Evolutionary conservation across 176 grass and related monocot genomes (phyloP).

Genomic region (Saccharum spontaneum): DNA sequence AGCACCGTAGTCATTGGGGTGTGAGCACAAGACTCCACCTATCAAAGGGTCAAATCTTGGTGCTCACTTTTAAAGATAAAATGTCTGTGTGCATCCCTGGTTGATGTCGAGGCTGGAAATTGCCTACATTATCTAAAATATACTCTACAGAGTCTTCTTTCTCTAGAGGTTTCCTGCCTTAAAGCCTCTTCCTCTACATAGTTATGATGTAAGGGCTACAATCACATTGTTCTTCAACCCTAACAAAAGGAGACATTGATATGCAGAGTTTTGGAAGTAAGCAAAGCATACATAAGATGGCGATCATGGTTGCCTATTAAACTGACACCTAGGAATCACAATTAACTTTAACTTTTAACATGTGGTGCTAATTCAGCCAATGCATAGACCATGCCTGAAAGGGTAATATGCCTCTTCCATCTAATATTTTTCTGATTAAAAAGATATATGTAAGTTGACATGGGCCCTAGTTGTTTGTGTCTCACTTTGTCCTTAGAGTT

Average conservation of each 20-base stretch:
- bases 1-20: background rate
- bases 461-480: background rate
- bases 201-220: too few relatives aligned
- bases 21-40: background rate
- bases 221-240: too few relatives aligned
- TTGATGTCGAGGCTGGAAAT: background rate
- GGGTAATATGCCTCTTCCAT: constrained; percentile 6
- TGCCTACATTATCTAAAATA: background rate
- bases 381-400: background rate
- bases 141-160: background rate
- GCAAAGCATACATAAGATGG: too few relatives aligned
- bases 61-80: background rate
- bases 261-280: too few relatives aligned
- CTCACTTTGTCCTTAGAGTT: background rate
- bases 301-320: too few relatives aligned
- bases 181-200: too few relatives aligned
- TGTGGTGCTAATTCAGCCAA: background rate
- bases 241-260: too few relatives aligned
- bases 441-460: background rate
- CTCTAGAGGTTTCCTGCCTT: too few relatives aligned
- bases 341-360: background rate
- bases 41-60: background rate
- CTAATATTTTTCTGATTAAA: background rate
- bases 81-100: background rate
- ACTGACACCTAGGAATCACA: constrained; percentile 3